A percentile compares a stretch with the other conserved stretches of the same genome.
Conservation (phyloP, 192 early-diverging fungal genomes). For the Haplosporangium gracile region DNA sequence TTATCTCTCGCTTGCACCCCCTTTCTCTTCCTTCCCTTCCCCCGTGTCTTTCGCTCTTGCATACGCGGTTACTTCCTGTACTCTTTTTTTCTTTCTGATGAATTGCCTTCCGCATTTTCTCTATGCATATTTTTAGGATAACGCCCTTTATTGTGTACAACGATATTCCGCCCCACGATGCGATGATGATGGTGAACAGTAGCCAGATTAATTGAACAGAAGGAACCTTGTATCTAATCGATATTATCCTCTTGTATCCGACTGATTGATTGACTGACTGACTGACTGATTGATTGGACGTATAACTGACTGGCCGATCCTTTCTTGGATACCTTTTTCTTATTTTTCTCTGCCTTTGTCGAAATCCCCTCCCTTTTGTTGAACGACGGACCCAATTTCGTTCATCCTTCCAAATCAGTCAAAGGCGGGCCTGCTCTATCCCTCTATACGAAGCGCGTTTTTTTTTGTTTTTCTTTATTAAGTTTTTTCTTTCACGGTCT, state of each 20-base stretch:
- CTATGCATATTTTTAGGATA: background rate
- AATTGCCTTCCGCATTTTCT: background rate
- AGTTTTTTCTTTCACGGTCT: background rate
- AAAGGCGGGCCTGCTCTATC: background rate
- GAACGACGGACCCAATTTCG: background rate
- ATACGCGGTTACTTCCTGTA: slow-evolving; percentile 3
- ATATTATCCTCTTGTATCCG: background rate
- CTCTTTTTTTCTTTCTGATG: background rate
- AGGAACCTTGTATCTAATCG: background rate
- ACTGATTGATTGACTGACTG: background rate
- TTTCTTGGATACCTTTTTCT: background rate
- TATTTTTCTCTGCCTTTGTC: background rate
- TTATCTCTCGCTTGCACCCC: background rate
- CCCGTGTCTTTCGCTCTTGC: background rate
- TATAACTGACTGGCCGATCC: background rate
- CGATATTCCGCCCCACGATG: background rate
- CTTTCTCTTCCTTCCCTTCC: background rate
- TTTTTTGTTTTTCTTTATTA: too few relatives aligned
- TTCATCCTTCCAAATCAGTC: background rate
- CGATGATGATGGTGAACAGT: background rate
- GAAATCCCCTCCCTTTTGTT: background rate
- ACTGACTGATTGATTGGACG: background rate
- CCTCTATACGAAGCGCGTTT: background rate
- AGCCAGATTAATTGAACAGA: background rate
- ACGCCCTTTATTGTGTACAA: background rate